Evolutionary conservation across 2,329 filamentous ascomycete genomes (phyloP), one percentile per base, ranked within the genome.

Genomic region (Nemania sp.): DNA sequence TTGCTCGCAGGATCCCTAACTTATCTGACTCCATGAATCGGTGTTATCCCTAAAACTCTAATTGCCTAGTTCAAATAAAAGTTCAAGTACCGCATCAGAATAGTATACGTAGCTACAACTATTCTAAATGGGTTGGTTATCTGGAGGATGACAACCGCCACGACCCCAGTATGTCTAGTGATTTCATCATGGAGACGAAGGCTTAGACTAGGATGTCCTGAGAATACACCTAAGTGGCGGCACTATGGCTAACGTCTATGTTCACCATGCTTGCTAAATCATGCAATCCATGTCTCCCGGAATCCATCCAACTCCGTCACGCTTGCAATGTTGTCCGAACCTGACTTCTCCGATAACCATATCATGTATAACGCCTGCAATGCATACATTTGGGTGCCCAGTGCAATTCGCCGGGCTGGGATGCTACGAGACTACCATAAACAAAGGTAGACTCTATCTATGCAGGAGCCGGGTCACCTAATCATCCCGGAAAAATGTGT

Each of bases 401-500:
- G 64, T 56, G 32, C 26, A 64, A 35, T 65, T 18, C 41, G 53
- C 71, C 69, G 65, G 65, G 64, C 67, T 41, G 67, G 66, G 70
- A 72, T 70, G 60, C 56, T 55, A 71, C 22, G 67, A 58, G 22
- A 45, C 56, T 38, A 63, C 26, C 29, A 56, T 38, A 38, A 62
- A 57, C 41, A 61, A 29, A 47, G 52, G 29, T 45, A 47, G 22
- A 43, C 35, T 68, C 20, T 43, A 24, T n/a, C 59, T 18, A 27
- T 45, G 29, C 27, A 47, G 49, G 35, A 51, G 22, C 55, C 20
- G 26, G 49, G n/a, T 63, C 26, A 15, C 35, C 67, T 73, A 77
- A 61, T 85, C 80, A 66, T 86, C 84, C 64, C 83, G 82, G 75
- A 87, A 87, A 72, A 87, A 87, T 35, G 81, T 79, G 72, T 81